Conservation (phyloP, 305 asterid species). For the Solanum hybrid region DNA sequence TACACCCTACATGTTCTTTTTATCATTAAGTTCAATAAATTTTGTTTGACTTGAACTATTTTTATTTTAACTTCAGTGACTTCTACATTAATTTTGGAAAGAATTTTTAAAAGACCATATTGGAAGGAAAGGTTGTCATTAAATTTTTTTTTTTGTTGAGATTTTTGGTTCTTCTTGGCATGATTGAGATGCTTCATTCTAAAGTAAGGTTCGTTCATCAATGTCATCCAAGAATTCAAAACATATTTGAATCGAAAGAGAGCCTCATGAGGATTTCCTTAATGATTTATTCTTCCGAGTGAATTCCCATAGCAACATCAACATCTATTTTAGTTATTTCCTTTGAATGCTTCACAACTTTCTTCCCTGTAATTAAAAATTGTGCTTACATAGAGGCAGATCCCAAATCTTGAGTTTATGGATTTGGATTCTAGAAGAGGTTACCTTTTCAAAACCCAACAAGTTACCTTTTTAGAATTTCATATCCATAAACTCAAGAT, state of each 20-base stretch:
- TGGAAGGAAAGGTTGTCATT: neutral
- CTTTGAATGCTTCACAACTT: neutral
- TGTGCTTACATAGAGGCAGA: neutral
- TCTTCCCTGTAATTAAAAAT: neutral
- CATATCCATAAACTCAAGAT: neutral
- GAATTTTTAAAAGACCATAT: neutral
- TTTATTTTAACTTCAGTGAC: neutral
- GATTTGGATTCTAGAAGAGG: neutral
- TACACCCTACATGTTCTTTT: neutral
- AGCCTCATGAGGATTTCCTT: too few species aligned
- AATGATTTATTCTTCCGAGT: neutral
- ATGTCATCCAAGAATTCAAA: neutral
- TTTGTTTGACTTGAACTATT: too few species aligned
- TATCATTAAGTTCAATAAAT: neutral
- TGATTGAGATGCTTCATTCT: neutral
- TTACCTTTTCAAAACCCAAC: neutral
- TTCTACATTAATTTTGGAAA: neutral
- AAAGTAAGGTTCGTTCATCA: neutral
- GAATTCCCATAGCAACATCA: neutral
- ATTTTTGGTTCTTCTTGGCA: neutral
- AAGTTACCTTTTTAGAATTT: neutral
- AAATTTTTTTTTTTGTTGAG: neutral
- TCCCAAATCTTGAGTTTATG: neutral
- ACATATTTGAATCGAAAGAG: neutral
- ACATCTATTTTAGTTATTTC: neutral